Percentiles rank a stretch among this genome's conserved stretches.
phyloP scores from a whole-genome alignment of 1,284 basidiomycete genomes.

The Volvariella volvacea region DNA sequence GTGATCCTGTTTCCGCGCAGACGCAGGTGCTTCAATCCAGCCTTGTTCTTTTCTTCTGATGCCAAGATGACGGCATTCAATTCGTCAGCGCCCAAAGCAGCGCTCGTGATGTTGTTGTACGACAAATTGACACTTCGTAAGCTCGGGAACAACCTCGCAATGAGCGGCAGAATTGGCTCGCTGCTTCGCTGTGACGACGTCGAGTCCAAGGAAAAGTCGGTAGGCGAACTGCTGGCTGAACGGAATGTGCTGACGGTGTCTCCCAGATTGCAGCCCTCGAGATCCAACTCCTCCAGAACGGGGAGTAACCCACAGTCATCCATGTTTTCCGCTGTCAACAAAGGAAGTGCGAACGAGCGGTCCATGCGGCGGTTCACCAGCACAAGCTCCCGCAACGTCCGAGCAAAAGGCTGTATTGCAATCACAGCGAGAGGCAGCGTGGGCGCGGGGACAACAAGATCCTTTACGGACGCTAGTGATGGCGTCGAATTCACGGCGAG shows the following conservation, averaged over 20 bases:
- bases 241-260: slow-evolving; percentile 45
- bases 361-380: slow-evolving; percentile 64
- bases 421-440: slow-evolving; percentile 62
- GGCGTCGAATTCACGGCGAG: slow-evolving; percentile 27
- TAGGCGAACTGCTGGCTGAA: slow-evolving; percentile 12
- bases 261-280: slow-evolving; percentile 63
- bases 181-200: slow-evolving; percentile 32
- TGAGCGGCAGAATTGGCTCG: slow-evolving; percentile 48
- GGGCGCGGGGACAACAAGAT: slow-evolving; percentile 57
- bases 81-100: slow-evolving; percentile 37
- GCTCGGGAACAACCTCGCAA: slow-evolving; percentile 62
- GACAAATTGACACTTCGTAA: slow-evolving; percentile 63
- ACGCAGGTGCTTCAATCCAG: slow-evolving; percentile 56
- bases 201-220: slow-evolving; percentile 21
- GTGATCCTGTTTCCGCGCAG: slow-evolving; percentile 61
- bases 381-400: slow-evolving; percentile 50
- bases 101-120: slow-evolving; percentile 60
- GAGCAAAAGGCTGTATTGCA: slow-evolving; percentile 50
- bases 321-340: slow-evolving; percentile 17
- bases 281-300: slow-evolving; percentile 57
- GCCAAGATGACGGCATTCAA: slow-evolving; percentile 46
- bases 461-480: slow-evolving; percentile 26
- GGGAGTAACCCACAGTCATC: slow-evolving; percentile 40
- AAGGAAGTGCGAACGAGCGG: slow-evolving; percentile 50
- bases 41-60: slow-evolving; percentile 23